These are phyloP conservation scores for Syzygium aqueum DNA, from an alignment of 345 rosid genomes.

Conservation along the genomic window DNA sequence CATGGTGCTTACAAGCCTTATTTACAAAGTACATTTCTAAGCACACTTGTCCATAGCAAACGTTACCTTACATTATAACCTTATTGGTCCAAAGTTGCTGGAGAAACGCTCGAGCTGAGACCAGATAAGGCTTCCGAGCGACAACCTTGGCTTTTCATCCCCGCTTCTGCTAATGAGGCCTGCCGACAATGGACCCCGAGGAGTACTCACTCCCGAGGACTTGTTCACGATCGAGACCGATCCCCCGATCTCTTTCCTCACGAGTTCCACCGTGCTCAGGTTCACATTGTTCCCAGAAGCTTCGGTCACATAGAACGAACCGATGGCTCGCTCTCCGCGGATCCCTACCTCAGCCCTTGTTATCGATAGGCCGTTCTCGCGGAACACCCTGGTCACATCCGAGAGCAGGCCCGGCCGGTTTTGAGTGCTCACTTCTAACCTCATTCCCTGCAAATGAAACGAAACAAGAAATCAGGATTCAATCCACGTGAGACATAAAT, in stretches of 20 bases:
- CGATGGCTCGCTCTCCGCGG: constrained; percentile 47
- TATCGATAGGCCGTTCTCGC: constrained; percentile 69
- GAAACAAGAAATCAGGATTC: background rate
- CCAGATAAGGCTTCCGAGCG: constrained; percentile 66
- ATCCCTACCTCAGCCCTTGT: constrained; percentile 50
- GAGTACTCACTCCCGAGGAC: constrained; percentile 13
- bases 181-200: constrained; percentile 8
- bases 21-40: background rate
- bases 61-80: constrained; percentile 4
- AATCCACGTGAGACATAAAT: background rate
- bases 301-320: constrained; percentile 66
- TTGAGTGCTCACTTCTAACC: constrained; percentile 44
- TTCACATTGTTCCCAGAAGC: constrained; percentile 46
- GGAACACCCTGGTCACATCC: constrained; percentile 48
- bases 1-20: background rate
- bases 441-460: constrained; percentile 30
- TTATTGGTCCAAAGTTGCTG: constrained; percentile 36
- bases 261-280: constrained; percentile 26
- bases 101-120: constrained; percentile 63
- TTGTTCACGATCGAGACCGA: constrained; percentile 36
- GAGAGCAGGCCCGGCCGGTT: constrained; percentile 62
- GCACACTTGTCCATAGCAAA: background rate
- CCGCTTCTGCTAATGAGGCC: background rate
- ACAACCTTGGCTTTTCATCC: constrained; percentile 31
- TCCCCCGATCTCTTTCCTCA: constrained; percentile 56